Conservation (phyloP, 345 rosid species). For the Limnanthes douglasii region DNA sequence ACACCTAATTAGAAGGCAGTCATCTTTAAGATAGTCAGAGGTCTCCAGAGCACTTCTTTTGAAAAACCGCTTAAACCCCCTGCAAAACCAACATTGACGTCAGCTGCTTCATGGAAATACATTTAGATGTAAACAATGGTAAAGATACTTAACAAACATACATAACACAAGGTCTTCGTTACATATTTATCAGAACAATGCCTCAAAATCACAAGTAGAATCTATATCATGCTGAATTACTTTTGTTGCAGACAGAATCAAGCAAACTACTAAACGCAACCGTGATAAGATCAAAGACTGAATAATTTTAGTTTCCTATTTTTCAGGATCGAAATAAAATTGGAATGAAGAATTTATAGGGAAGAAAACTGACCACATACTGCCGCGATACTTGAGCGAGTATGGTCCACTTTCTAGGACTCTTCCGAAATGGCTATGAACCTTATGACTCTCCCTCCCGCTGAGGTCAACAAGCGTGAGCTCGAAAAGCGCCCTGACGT, state of each 20-base stretch:
- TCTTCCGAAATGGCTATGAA: slow-evolving; percentile 76
- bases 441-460: slow-evolving; percentile 44
- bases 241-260: neutral
- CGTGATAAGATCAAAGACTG: neutral
- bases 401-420: slow-evolving; percentile 64
- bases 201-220: neutral
- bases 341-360: neutral
- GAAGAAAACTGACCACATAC: slow-evolving; percentile 52
- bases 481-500: slow-evolving; percentile 70
- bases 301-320: neutral
- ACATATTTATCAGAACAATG: neutral
- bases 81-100: slow-evolving; percentile 13
- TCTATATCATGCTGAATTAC: neutral
- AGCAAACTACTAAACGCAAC: neutral
- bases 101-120: too few relatives aligned
- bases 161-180: neutral
- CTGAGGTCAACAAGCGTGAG: slow-evolving; percentile 68
- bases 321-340: neutral
- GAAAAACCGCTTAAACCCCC: slow-evolving; percentile 85
- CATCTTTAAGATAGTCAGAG: slow-evolving; percentile 58
- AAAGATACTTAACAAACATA: too few relatives aligned
- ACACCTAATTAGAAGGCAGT: slow-evolving; percentile 47
- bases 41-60: slow-evolving; percentile 48
- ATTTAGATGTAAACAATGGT: too few relatives aligned
- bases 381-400: slow-evolving; percentile 59